phyloP scores from a whole-genome alignment of 225 moss, liverwort and hornwort species.

The Pseudisothecium myosuroides region DNA sequence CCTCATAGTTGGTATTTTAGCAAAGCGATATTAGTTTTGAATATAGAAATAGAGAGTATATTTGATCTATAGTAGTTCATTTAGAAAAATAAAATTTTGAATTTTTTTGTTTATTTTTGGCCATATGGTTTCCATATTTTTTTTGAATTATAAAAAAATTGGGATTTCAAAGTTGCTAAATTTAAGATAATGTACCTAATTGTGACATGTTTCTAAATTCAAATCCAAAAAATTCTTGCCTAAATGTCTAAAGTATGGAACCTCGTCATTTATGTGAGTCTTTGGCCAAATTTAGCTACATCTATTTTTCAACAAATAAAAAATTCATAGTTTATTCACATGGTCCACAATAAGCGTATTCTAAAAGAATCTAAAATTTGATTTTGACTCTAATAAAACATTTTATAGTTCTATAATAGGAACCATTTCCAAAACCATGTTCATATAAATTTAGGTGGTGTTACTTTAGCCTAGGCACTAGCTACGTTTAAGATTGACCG shows the following conservation, averaged over 20 bases:
- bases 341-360: background rate
- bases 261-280: background rate
- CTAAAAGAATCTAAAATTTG: too few relatives aligned
- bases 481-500: rapidly evolving
- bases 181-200: background rate
- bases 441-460: background rate
- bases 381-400: too few relatives aligned
- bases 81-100: background rate
- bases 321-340: background rate
- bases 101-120: background rate
- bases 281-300: background rate
- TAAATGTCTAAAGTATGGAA: background rate
- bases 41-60: too few relatives aligned
- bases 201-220: background rate
- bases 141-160: background rate
- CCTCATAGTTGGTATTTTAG: too few relatives aligned
- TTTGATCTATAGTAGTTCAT: too few relatives aligned
- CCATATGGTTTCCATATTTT: background rate
- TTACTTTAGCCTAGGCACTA: background rate
- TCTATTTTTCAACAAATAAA: background rate
- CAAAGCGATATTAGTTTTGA: too few relatives aligned
- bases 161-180: background rate
- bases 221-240: background rate
- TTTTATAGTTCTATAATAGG: too few relatives aligned
- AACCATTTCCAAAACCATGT: background rate